Conservation (phyloP, 139 green algal species). For the Chlorella ohadii region DNA sequence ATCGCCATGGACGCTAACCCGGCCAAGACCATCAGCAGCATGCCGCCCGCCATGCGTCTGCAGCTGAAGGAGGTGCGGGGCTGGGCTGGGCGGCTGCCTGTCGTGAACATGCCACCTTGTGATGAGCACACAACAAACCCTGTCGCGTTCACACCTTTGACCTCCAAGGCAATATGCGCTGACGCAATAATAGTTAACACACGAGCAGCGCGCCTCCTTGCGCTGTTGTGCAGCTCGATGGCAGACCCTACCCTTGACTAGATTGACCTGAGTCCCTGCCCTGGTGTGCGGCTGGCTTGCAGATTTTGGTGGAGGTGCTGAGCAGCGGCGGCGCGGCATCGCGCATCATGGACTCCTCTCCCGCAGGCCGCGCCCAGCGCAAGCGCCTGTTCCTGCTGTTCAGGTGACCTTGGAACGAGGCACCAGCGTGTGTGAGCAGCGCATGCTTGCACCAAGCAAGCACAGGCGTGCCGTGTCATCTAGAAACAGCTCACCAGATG, state of each 20-base stretch:
- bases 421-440: no score
- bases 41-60: slow-evolving; percentile 20
- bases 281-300: background rate
- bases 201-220: no score
- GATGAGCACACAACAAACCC: no score
- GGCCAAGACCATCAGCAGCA: slow-evolving; percentile 32
- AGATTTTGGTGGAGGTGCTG: slow-evolving; percentile 31
- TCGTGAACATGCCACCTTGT: no score
- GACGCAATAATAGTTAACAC: no score
- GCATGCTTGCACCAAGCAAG: no score
- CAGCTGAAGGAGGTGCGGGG: slow-evolving; percentile 22
- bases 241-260: no score
- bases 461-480: no score
- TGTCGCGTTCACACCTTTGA: no score
- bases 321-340: slow-evolving; percentile 3
- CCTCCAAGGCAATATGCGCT: no score
- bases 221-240: no score
- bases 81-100: background rate
- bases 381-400: slow-evolving; percentile 44
- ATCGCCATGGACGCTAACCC: slow-evolving; percentile 43
- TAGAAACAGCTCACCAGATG: background rate
- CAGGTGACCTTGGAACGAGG: background rate
- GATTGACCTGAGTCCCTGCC: no score
- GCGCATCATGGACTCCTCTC: slow-evolving; percentile 9
- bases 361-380: slow-evolving; percentile 38